Conservation (phyloP, 1,284 basidiomycete genomes). For the Volvariella volvacea region DNA sequence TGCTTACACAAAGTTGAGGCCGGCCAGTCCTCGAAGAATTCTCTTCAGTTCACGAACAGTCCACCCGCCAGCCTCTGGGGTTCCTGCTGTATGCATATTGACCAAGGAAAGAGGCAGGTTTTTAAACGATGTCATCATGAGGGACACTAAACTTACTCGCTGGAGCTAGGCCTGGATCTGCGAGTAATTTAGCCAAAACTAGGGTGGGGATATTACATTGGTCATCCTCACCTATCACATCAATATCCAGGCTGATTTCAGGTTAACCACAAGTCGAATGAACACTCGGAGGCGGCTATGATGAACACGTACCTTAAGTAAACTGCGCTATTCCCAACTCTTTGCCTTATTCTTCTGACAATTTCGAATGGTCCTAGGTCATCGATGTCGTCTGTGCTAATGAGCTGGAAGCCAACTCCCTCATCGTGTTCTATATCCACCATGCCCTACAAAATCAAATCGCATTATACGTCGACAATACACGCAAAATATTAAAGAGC, state of each 20-base stretch:
- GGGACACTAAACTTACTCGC: too few species aligned
- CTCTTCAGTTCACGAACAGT: slow-evolving; percentile 76
- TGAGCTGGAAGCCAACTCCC: slow-evolving; percentile 61
- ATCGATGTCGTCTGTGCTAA: slow-evolving; percentile 73
- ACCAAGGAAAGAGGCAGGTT: background rate
- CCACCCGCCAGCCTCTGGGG: slow-evolving; percentile 79
- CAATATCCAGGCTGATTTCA: slow-evolving; percentile 59
- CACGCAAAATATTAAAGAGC: too few species aligned
- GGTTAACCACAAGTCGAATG: slow-evolving; percentile 1
- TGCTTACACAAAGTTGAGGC: slow-evolving; percentile 71
- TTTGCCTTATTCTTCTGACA: slow-evolving; percentile 51
- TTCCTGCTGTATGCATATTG: slow-evolving; percentile 52
- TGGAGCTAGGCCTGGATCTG: slow-evolving; percentile 76
- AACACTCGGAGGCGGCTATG: slow-evolving; percentile 5
- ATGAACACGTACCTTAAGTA: slow-evolving; percentile 71
- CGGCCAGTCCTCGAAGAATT: slow-evolving; percentile 69
- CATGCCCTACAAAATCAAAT: slow-evolving; percentile 38
- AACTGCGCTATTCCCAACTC: slow-evolving; percentile 65
- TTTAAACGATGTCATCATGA: too few species aligned
- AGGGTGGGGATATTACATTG: background rate
- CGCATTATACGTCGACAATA: too few species aligned
- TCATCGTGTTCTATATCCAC: slow-evolving; percentile 58
- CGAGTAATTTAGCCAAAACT: slow-evolving; percentile 1
- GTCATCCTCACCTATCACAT: slow-evolving; percentile 61
- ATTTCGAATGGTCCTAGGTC: slow-evolving; percentile 60